Evolutionary conservation across 495 filamentous ascomycete species (phyloP).

Genomic region (Chaetomium fimeti): DNA sequence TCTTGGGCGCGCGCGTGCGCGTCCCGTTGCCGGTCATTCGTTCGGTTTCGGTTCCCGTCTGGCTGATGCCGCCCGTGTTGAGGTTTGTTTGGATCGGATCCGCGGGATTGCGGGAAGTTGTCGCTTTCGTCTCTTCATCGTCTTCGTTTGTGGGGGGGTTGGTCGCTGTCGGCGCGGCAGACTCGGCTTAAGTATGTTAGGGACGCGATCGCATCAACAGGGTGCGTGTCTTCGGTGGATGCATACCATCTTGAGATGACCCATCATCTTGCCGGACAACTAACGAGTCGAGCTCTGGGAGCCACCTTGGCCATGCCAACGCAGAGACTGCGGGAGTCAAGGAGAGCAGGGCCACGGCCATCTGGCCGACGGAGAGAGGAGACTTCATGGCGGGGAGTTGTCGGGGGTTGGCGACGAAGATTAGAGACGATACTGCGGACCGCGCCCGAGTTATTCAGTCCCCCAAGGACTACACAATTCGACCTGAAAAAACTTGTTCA

Average conservation of each 20-base stretch:
- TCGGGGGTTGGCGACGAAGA: conserved; percentile 5
- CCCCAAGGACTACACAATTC: not conserved
- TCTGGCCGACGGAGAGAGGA: conserved; percentile 29
- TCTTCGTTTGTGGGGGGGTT: conserved; percentile 10
- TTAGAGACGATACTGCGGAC: not conserved
- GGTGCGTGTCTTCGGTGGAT: not conserved
- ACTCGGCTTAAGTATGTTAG: conserved; percentile 16
- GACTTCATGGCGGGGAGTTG: conserved; percentile 29
- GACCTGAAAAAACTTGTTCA: conserved; percentile 23
- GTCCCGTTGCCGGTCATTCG: conserved; percentile 28
- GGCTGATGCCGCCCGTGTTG: conserved; percentile 36
- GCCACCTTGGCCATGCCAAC: conserved; percentile 37
- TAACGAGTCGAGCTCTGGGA: conserved; percentile 40
- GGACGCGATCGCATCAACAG: not conserved
- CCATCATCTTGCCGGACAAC: conserved; percentile 41
- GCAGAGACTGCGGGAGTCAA: conserved; percentile 38
- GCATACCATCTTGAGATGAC: conserved; percentile 21
- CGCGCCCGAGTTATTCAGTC: conserved; percentile 8
- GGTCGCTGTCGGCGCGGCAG: conserved; percentile 27
- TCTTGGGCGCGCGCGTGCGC: conserved; percentile 41
- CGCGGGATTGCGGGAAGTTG: not conserved
- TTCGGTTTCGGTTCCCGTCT: conserved; percentile 16
- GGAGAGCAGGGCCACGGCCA: conserved; percentile 40
- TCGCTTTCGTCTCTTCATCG: not conserved
- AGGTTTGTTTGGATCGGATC: conserved; percentile 29